Evolutionary conservation across 169 alveolate species (phyloP), one percentile per base, ranked within the genome.

Genomic region (Fabrea salina): DNA sequence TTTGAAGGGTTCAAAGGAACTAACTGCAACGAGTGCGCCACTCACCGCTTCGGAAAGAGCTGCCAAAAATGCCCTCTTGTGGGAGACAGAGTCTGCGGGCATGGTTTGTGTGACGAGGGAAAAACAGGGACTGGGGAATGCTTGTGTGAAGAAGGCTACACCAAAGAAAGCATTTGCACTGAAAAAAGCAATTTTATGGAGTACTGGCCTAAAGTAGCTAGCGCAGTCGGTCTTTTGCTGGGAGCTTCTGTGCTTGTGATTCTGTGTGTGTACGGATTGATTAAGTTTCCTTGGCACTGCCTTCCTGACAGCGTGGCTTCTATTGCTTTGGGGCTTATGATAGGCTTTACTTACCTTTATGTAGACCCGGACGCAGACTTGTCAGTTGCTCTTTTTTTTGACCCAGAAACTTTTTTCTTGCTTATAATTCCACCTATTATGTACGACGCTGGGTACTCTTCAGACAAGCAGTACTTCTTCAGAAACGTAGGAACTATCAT

Each of bases 391-490:
- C 44, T 82, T 2, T 54, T 51, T 16, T 82, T 82, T 49, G 79
- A 82, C 13, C 85, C 84, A 4, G 43, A 82, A 39, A 64, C 78
- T 0, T 82, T 82, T 56, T 82, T 82, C 50, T 56, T 82, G 41
- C 11, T 82, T 4, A 51, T 82, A 4, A 49, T 82, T 13, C 88
- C 88, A 0, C 88, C 85, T 16, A 82, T 82, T 8, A 82, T 82
- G 88, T 82, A 43, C 70, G 88, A 82, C 22, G 88, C 88, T 5
- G 88, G 88, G 5, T 82, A 56, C 70, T 58, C 74, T 41, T 39
- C 61, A 16, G 49, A 77, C 5, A 82, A 82, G 59, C 5, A 16
- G 30, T 47, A 68, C 13, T 82, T 82, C 59, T 82, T 82, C 25
- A 22, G 37, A 19, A 82, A 82, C 54, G 40, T 82, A 3, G 44